phyloP scores from a whole-genome alignment of 192 early-diverging fungal species.

The Gryganskiella cystojenkinii region DNA sequence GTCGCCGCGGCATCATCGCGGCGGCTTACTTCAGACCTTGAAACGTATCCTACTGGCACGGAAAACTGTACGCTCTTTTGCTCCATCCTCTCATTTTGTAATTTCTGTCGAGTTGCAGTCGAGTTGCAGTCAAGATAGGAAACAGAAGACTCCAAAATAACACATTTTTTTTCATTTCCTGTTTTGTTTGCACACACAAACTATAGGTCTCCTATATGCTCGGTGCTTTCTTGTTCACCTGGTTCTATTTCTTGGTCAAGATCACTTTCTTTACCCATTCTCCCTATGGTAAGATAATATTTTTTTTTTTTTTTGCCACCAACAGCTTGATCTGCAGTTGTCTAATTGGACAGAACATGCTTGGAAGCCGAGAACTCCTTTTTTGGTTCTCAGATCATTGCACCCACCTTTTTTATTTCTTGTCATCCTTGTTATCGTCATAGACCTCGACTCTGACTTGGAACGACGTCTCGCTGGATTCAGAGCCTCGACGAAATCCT shows the following conservation, averaged over 20 bases:
- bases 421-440: no score
- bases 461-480: slow-evolving; percentile 8
- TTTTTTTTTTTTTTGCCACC: neutral
- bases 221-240: neutral
- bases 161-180: no score
- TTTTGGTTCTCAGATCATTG: neutral
- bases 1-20: neutral
- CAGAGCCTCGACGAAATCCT: neutral
- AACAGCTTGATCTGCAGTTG: neutral
- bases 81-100: neutral
- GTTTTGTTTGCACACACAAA: no score
- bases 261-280: slow-evolving; percentile 11
- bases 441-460: slow-evolving; percentile 13
- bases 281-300: slow-evolving; percentile 15
- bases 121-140: no score
- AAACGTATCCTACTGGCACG: slow-evolving; percentile 6
- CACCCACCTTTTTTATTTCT: no score
- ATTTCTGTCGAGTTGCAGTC: no score
- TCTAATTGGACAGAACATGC: neutral
- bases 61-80: slow-evolving; percentile 4
- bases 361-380: neutral
- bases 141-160: no score
- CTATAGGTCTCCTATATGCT: slow-evolving; percentile 5
- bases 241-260: slow-evolving; percentile 17
- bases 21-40: neutral